These are phyloP conservation scores for Penicillium expansum DNA, from an alignment of 2,329 filamentous ascomycete species.

Conservation along the genomic window DNA sequence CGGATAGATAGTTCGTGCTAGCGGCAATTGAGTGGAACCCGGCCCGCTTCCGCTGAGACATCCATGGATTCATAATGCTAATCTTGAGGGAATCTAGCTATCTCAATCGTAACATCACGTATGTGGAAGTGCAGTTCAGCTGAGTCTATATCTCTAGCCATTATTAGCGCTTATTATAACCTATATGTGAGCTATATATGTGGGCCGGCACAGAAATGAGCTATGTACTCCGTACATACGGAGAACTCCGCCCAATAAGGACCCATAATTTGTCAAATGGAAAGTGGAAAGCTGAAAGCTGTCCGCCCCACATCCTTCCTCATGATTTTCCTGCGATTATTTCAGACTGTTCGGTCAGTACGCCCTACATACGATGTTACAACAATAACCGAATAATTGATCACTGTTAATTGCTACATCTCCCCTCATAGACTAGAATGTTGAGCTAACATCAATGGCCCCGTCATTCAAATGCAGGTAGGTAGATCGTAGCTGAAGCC, in stretches of 20 bases:
- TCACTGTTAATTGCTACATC: neutral
- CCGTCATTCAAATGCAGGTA: neutral
- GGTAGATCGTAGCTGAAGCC: neutral
- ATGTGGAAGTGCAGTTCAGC: neutral
- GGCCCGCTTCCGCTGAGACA: slow-evolving; percentile 4
- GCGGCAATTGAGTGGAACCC: neutral
- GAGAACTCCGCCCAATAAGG: neutral
- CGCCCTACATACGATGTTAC: neutral
- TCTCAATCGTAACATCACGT: neutral
- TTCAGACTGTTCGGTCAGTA: neutral
- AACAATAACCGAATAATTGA: neutral
- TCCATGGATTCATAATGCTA: neutral
- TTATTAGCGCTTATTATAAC: neutral
- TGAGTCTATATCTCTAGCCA: neutral
- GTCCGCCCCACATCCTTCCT: neutral
- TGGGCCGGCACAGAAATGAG: neutral
- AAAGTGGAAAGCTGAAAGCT: neutral
- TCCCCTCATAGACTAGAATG: too few relatives aligned
- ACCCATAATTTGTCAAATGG: neutral
- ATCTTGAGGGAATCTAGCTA: neutral
- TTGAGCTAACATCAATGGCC: neutral
- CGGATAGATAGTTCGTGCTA: slow-evolving; percentile 3
- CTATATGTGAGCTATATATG: neutral
- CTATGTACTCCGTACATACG: neutral
- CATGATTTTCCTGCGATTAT: neutral